phyloP scores from a whole-genome alignment of 1,284 basidiomycete species.

The Fereydounia khargensis region DNA sequence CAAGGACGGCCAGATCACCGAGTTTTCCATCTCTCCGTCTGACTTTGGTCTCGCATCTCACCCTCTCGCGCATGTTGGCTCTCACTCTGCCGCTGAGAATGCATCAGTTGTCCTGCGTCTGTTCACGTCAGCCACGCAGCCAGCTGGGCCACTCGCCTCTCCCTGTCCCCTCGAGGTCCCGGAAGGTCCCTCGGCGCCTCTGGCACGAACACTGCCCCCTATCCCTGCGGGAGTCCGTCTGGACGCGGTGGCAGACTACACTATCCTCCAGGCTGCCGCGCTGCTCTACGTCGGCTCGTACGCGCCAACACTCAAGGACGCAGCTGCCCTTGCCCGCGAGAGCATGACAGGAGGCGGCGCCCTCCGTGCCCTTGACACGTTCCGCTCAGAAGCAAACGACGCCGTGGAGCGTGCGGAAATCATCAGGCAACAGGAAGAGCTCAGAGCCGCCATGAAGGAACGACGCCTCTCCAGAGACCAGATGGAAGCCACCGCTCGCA shows the following conservation, averaged over 20 bases:
- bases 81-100: slow-evolving; percentile 39
- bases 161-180: not conserved
- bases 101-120: slow-evolving; percentile 46
- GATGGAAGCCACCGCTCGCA: slow-evolving; percentile 14
- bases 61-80: slow-evolving; percentile 42
- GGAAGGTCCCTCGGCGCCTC: too few relatives aligned
- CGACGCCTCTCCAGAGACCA: too few relatives aligned
- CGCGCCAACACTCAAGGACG: slow-evolving; percentile 9
- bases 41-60: slow-evolving; percentile 46
- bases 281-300: slow-evolving; percentile 48
- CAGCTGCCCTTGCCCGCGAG: slow-evolving; percentile 12
- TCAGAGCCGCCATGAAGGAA: slow-evolving; percentile 14
- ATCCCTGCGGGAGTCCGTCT: slow-evolving; percentile 40
- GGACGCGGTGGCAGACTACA: slow-evolving; percentile 47
- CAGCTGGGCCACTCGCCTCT: not conserved
- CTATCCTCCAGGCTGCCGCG: slow-evolving; percentile 49
- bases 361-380: slow-evolving; percentile 22
- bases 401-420: slow-evolving; percentile 15
- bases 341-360: slow-evolving; percentile 33
- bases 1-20: slow-evolving; percentile 25
- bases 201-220: too few relatives aligned
- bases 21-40: slow-evolving; percentile 38
- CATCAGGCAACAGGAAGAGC: slow-evolving; percentile 6
- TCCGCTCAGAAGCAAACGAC: slow-evolving; percentile 20
- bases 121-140: slow-evolving; percentile 9